Base-by-base conservation (phyloP, 176 grass and related monocot species). In the Neostapfia colusana region DNA sequence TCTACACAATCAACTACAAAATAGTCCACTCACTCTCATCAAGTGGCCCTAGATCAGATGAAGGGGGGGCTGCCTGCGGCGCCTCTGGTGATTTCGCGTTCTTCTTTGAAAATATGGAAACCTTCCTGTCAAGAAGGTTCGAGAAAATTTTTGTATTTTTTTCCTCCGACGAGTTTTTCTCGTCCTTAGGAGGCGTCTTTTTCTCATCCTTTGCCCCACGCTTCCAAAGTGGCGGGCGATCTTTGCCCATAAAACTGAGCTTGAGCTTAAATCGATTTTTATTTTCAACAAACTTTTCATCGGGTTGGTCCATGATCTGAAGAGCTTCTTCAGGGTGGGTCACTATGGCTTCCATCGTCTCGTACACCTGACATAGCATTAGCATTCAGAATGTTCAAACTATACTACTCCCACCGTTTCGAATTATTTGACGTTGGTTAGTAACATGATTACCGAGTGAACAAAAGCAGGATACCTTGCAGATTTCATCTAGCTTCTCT, bases 281-380 rank as follows among this genome's bases (percentile, higher is more conserved):
- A 80, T 70, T 84, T n/a, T 83, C 88, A 4, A 65, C 45, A 17
- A 45, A 83, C 26, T 55, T 85, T 35, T 85, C 91, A 1, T 90
- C 91, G 51, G 88, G 88, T 54, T 83, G 82, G 44, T 85, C 82
- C 79, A 66, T 88, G 69, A 82, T 79, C 79, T 79, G 83, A 63
- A 88, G 83, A 60, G 72, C 63, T 23, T 90, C 88, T 88, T 90
- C 91, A 44, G 91, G 91, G 69, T 85, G 79, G 62, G 74, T 74
- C 56, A 93, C n/a, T 81, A 93, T 88, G 39, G 91, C 88, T 71
- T 93, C 88, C 77, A 93, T 81, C 8, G 91, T 88, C 83, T 85
- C 88, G 36, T 85, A 93, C 38, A 88, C 85, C 91, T 93, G 65
- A 17, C 28, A 26, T 58, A 23, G 23, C 60, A 65, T 76, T 58